Evolutionary conservation across 2,329 filamentous ascomycete genomes (phyloP).

Genomic region (Pseudodiploospora longispora): DNA sequence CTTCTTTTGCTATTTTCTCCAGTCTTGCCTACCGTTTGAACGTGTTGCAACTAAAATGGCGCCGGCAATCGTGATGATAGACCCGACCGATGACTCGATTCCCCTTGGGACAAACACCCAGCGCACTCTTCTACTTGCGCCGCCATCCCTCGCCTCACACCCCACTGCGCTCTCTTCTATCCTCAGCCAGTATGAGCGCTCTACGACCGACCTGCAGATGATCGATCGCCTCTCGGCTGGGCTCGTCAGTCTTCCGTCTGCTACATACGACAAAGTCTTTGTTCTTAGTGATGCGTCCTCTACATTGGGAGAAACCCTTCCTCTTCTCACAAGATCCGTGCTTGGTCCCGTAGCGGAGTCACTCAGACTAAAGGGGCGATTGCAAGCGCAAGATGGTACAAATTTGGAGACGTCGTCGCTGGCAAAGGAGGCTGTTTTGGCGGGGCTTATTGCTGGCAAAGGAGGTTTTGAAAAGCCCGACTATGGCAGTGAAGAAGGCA

Average conservation of each 20-base stretch:
- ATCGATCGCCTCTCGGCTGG: conserved; percentile 84
- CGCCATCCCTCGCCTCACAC: conserved; percentile 81
- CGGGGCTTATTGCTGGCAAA: conserved; percentile 59
- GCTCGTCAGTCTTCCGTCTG: conserved; percentile 65
- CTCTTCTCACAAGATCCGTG: conserved; percentile 50
- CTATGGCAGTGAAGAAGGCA: conserved; percentile 40
- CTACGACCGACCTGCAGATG: conserved; percentile 87
- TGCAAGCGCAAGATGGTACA: conserved; percentile 7
- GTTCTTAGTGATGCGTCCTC: conserved; percentile 61
- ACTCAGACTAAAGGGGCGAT: conserved; percentile 6
- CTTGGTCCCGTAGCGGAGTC: conserved; percentile 7
- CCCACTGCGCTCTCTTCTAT: conserved; percentile 67
- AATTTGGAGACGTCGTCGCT: neutral
- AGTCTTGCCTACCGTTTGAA: no score
- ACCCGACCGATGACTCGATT: conserved; percentile 41
- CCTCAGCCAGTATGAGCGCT: conserved; percentile 65
- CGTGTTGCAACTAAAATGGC: conserved; percentile 30
- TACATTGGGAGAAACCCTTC: conserved; percentile 45
- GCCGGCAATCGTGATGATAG: conserved; percentile 46
- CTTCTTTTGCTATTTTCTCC: no score
- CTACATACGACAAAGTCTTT: conserved; percentile 77
- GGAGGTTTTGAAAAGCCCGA: conserved; percentile 70
- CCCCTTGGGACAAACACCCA: conserved; percentile 22
- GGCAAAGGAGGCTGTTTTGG: conserved; percentile 69
- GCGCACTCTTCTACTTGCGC: conserved; percentile 77